These are phyloP conservation scores for Phalaenopsis aphrodite DNA, from an alignment of 106 monocot species.

Conservation along the genomic window DNA sequence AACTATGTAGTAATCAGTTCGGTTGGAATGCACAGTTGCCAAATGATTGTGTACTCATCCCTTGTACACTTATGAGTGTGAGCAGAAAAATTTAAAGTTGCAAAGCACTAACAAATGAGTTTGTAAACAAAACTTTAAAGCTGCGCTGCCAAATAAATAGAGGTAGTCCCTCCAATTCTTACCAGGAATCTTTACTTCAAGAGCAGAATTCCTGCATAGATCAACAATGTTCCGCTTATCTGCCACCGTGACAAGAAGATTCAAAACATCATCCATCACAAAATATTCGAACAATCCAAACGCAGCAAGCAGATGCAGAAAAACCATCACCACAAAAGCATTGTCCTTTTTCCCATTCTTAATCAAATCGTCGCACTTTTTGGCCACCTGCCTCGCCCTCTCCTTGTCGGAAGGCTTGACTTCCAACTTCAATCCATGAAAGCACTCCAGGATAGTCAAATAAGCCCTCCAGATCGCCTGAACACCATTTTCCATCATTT, in stretches of 20 bases:
- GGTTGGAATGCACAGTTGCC: too few relatives aligned
- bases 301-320: neutral
- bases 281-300: conserved; percentile 2
- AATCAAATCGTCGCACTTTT: neutral
- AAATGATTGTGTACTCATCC: too few relatives aligned
- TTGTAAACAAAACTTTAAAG: neutral
- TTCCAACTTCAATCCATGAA: neutral
- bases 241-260: neutral
- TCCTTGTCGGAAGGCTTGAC: neutral
- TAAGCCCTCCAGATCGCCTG: neutral
- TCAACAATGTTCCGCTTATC: neutral
- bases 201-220: conserved; percentile 1
- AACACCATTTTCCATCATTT: neutral
- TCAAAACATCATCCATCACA: neutral
- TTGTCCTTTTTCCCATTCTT: neutral
- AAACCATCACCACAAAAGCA: neutral
- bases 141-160: neutral
- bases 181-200: conserved; percentile 4
- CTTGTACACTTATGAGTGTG: too few relatives aligned
- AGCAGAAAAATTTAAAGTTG: neutral
- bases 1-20: too few relatives aligned
- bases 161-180: neutral
- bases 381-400: conserved; percentile 8
- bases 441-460: neutral
- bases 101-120: too few relatives aligned